Percentiles rank a stretch among this genome's conserved stretches.
These are phyloP conservation scores for Wickerhamiella slavikovae DNA, from an alignment of 805 yeast genomes.

Conservation along the genomic window DNA sequence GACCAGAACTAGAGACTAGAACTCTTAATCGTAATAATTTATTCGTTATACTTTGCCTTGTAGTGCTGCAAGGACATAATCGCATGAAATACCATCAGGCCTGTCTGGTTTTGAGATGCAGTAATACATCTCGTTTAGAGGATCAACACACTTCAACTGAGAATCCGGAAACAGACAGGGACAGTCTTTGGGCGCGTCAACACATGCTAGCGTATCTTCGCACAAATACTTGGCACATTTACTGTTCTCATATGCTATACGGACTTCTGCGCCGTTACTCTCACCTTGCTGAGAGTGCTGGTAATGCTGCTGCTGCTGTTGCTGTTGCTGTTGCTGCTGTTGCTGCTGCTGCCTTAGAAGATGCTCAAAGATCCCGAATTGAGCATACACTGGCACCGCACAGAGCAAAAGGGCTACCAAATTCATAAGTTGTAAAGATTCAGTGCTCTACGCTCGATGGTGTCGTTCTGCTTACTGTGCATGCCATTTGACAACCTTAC, in stretches of 20 bases:
- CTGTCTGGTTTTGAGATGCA: slow-evolving; percentile 72
- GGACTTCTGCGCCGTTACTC: slow-evolving; percentile 7
- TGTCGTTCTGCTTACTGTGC: too few relatives aligned
- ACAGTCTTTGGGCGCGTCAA: slow-evolving; percentile 43
- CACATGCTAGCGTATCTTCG: slow-evolving; percentile 69
- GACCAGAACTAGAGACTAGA: slow-evolving; percentile 53
- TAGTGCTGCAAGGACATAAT: slow-evolving; percentile 62
- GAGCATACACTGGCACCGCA: slow-evolving; percentile 12
- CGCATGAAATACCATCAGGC: slow-evolving; percentile 42
- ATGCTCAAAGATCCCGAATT: slow-evolving; percentile 27
- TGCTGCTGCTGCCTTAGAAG: slow-evolving; percentile 21
- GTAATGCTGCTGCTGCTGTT: not conserved
- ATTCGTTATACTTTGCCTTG: slow-evolving; percentile 28
- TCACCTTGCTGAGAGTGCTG: slow-evolving; percentile 1
- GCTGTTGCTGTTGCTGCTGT: slow-evolving; percentile 18
- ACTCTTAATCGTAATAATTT: not conserved
- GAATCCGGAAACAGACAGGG: slow-evolving; percentile 83
- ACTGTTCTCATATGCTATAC: slow-evolving; percentile 12
- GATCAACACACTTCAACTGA: slow-evolving; percentile 61
- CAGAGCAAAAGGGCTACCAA: not conserved
- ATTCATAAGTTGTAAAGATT: too few relatives aligned
- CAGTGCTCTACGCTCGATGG: too few relatives aligned
- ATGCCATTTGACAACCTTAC: too few relatives aligned
- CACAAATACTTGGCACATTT: slow-evolving; percentile 55
- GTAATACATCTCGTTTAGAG: slow-evolving; percentile 40